A percentile compares a stretch with the other conserved stretches of the same genome.
Conservation (phyloP, 192 early-diverging fungal genomes). For the Dissophora ornata region DNA sequence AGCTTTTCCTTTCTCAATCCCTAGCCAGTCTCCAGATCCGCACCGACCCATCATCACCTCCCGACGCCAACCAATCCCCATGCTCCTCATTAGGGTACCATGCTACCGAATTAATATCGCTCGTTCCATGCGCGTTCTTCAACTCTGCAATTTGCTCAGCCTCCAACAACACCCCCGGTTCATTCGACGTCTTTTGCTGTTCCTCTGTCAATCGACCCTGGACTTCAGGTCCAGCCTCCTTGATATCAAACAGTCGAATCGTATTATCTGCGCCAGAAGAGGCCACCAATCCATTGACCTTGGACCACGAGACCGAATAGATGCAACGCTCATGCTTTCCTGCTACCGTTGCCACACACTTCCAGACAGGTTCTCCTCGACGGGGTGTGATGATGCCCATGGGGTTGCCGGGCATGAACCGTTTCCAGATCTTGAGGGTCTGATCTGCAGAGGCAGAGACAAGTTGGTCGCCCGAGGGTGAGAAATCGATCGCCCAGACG, state of each 20-base stretch:
- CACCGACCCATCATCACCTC: constrained; percentile 91
- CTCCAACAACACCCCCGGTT: constrained; percentile 35
- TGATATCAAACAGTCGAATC: constrained; percentile 69
- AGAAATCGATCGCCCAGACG: constrained; percentile 94
- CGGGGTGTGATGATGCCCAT: constrained; percentile 63
- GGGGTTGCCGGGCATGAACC: constrained; percentile 59
- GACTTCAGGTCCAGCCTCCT: constrained; percentile 9
- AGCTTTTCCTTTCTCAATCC: too few relatives aligned
- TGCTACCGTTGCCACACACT: constrained; percentile 71
- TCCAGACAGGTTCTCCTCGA: constrained; percentile 70
- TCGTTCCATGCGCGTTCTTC: constrained; percentile 82
- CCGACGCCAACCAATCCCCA: constrained; percentile 80
- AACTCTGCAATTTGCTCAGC: constrained; percentile 50
- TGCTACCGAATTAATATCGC: constrained; percentile 90
- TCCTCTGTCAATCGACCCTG: constrained; percentile 17
- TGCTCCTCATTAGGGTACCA: constrained; percentile 82
- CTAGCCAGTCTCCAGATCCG: constrained; percentile 79
- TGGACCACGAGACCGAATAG: constrained; percentile 94
- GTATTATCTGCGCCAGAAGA: constrained; percentile 88
- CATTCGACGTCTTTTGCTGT: constrained; percentile 28
- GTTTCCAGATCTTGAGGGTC: constrained; percentile 83
- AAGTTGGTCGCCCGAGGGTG: constrained; percentile 67
- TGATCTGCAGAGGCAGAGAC: constrained; percentile 91
- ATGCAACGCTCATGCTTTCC: constrained; percentile 88
- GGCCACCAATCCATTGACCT: constrained; percentile 75